Percentiles rank a stretch among this genome's conserved stretches.
Conservation (phyloP, 169 alveolate genomes). For the Ichthyophthirius multifiliis region DNA sequence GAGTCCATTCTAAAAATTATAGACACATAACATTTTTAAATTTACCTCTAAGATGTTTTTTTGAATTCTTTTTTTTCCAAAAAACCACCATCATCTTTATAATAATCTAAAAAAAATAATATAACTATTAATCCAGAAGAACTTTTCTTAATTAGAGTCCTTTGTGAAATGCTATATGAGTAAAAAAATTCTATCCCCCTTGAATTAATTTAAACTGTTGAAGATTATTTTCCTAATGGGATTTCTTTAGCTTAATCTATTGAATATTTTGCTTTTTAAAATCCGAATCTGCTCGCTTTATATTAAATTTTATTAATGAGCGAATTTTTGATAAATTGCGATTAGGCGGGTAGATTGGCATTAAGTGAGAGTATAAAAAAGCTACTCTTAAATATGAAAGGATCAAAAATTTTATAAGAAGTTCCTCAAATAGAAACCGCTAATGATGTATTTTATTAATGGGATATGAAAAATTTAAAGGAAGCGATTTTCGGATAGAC, state of each 20-base stretch:
- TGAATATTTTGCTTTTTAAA: background rate
- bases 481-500: background rate
- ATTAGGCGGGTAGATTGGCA: constrained; percentile 7
- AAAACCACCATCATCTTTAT: background rate
- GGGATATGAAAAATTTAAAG: background rate
- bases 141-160: background rate
- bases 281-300: background rate
- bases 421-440: background rate
- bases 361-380: background rate
- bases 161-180: constrained; percentile 8
- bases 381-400: background rate
- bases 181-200: background rate
- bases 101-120: background rate
- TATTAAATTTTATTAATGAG: background rate
- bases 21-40: background rate
- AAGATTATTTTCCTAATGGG: constrained; percentile 17
- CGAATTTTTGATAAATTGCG: constrained; percentile 4
- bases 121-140: background rate
- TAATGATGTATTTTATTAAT: constrained; percentile 1
- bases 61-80: too few species aligned
- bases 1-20: background rate
- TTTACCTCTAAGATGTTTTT: background rate
- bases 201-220: background rate
- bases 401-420: background rate
- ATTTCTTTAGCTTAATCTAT: background rate